phyloP scores from a whole-genome alignment of 2,329 filamentous ascomycete species.

The Hyphodiscus sp. region DNA sequence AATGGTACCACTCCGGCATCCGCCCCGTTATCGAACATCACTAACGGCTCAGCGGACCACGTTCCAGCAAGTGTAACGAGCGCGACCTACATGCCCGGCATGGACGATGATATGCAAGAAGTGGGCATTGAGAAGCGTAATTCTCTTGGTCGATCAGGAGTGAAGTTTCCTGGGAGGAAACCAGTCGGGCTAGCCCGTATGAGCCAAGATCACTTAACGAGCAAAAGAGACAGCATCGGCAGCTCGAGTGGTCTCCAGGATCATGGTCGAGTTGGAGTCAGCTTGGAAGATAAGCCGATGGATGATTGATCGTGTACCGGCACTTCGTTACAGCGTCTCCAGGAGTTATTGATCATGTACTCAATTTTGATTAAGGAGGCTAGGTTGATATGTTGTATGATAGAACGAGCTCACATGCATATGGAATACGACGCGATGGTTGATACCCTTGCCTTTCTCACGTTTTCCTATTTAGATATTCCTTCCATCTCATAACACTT shows the following conservation, averaged over 20 bases:
- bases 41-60: conserved; percentile 16
- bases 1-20: conserved; percentile 14
- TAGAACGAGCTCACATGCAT: conserved; percentile 13
- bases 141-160: conserved; percentile 51
- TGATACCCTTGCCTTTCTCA: conserved; percentile 16
- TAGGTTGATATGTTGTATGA: conserved; percentile 16
- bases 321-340: background rate
- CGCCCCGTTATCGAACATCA: conserved; percentile 16
- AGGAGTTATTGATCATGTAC: background rate
- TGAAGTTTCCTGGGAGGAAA: conserved; percentile 35
- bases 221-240: conserved; percentile 27
- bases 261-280: conserved; percentile 47
- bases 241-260: conserved; percentile 32
- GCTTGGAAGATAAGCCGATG: conserved; percentile 71
- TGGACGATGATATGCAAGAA: conserved; percentile 18
- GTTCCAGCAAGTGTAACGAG: conserved; percentile 15
- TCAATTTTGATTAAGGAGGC: background rate
- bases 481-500: background rate
- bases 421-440: conserved; percentile 17
- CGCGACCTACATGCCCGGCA: conserved; percentile 27
- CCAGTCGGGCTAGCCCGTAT: conserved; percentile 31
- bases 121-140: conserved; percentile 53
- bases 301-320: conserved; percentile 47
- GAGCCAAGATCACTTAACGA: conserved; percentile 17
- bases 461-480: background rate